These are phyloP conservation scores for Mycena maculata DNA, from an alignment of 768 basidiomycete species.

Conservation along the genomic window DNA sequence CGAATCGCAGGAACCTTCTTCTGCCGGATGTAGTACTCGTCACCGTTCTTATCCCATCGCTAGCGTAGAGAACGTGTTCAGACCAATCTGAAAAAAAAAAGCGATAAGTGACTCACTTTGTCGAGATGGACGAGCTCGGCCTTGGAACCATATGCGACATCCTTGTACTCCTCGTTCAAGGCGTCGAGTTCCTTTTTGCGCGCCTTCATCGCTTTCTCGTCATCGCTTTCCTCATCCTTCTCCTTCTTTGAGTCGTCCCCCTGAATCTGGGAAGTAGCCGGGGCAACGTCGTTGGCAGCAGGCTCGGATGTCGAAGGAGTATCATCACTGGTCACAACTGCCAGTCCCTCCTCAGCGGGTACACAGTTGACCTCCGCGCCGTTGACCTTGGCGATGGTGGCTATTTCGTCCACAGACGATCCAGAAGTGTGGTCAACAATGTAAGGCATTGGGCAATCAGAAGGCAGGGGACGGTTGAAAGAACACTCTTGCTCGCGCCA, in stretches of 20 bases:
- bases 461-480: neutral
- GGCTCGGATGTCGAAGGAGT: conserved; percentile 4
- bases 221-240: conserved; percentile 15
- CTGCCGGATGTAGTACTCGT: conserved; percentile 28
- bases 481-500: neutral
- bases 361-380: conserved; percentile 16
- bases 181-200: conserved; percentile 28
- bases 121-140: conserved; percentile 29
- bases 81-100: neutral
- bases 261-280: no score
- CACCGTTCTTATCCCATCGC: conserved; percentile 30
- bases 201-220: conserved; percentile 22
- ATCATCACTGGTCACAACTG: neutral
- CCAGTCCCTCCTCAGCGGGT: conserved; percentile 5
- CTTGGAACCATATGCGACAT: conserved; percentile 19
- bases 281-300: neutral
- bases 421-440: conserved; percentile 1
- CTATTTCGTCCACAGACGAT: conserved; percentile 5
- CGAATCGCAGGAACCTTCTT: conserved; percentile 22
- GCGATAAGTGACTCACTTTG: neutral
- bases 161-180: conserved; percentile 24
- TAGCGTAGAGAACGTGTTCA: conserved; percentile 2
- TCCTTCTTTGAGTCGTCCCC: no score
- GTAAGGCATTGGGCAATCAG: conserved; percentile 16
- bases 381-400: neutral